Base-by-base conservation (phyloP, 257 asterid genomes). In the Primulina tabacum region DNA sequence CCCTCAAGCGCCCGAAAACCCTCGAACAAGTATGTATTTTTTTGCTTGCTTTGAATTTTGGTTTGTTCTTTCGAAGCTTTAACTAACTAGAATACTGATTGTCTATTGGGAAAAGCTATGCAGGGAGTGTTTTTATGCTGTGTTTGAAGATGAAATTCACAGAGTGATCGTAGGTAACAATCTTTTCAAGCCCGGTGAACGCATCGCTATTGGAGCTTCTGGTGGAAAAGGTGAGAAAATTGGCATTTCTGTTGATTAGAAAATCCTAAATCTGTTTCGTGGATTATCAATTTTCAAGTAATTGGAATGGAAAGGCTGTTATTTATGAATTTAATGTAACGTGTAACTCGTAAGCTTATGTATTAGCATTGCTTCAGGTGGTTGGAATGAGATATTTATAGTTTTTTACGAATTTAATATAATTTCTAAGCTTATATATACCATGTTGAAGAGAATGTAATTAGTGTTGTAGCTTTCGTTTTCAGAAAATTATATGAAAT, bases 171-270 rank as follows among this genome's bases (percentile, higher is more conserved):
- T 91, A 3, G 95, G 88, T 68, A 91, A 91, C 71, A 82, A 84
- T 67, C 95, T 94, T 26, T 94, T 94, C 74, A 94, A 81, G 77
- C 87, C 84, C 4, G 96, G 97, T 33, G 97, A 94, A 70, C 96
- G 97, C 70, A 70, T 94, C 50, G 99, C 95, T 32, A 88, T 94
- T 77, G 99, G 99, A 68, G 99, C 99, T 82, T 94, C 99, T 55
- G 99, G 99, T 66, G 99, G 99, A 75, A 94, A 94, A 94, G 99
- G 97, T 89, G 43, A 47, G 64, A 68, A 70, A n/a, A 47, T 60
- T 32, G 4, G 12, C 8, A 17, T n/a, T 70, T 32, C 9, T 21
- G 26, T 50, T 58, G 17, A 28, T 17, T 6, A 9, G 18, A 11
- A 18, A 29, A 18, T 47, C 24, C 24, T 8, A 75, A 73, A 34